Base-by-base conservation (phyloP, 2,329 filamentous ascomycete species). In the Aureobasidium sp. region DNA sequence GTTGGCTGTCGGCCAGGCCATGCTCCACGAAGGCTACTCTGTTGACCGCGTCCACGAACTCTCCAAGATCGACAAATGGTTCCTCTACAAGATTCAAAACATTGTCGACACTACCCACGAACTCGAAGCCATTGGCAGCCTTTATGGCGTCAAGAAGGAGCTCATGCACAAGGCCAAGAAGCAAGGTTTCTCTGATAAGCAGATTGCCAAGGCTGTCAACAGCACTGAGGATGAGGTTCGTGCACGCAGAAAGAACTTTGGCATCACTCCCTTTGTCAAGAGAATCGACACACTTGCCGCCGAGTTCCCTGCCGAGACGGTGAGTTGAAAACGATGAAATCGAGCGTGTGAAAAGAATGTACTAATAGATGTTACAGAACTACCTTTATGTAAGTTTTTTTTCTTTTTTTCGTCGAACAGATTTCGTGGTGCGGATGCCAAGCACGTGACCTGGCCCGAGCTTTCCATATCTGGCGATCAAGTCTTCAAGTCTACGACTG, bases 1-100 rank as follows among this genome's bases (percentile, higher is more conserved):
- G 93, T 80, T 98, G 63, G 93, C 93, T 59, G 90, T 98, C 66
- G 91, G 93, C 40, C 90, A 97, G 74, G 93, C 93, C 60, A 94
- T 98, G 89, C 83, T 95, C 61, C 90, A 97, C 76, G 90, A 96
- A 74, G 86, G 86, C 71, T 98, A 98, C 77, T 83, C 88, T 1
- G 90, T 96, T 41, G 91, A 98, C 60, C 84, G 80, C 69, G 79
- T 98, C 14, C 90, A 97, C 68, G 89, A 96, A 6, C 76, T 98
- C 62, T 95, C 87, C 74, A 96, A 95, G 79, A 98, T 98, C 64
- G 93, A 97, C 76, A 95, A 95, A 74, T 97, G 93, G 93, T 98
- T 98, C 79, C 75, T 98, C 63, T 83, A 96, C 83, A 97, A 98
- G 80, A 83, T 98, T 48, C 85, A 95, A 74, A 97, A 97, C 76